Conservation (phyloP, 495 filamentous ascomycete genomes). For the Tirmania nivea region DNA sequence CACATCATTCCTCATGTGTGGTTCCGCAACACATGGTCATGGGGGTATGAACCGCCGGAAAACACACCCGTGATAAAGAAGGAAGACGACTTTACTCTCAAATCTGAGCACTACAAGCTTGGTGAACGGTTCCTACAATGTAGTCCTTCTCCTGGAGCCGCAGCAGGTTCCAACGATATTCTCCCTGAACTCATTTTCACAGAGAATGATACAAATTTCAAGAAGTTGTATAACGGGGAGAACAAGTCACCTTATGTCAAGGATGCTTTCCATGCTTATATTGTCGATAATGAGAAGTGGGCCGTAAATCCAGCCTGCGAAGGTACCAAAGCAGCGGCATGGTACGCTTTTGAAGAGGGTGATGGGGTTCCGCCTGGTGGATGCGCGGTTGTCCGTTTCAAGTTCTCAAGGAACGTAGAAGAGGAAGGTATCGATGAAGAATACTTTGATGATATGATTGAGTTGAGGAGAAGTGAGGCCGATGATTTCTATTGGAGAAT, state of each 20-base stretch:
- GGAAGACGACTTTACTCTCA: slow-evolving; percentile 39
- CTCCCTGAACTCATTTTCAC: slow-evolving; percentile 71
- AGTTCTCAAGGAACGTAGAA: slow-evolving; percentile 33
- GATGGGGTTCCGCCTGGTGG: slow-evolving; percentile 71
- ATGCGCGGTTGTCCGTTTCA: slow-evolving; percentile 87
- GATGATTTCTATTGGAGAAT: slow-evolving; percentile 91
- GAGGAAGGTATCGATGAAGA: slow-evolving; percentile 52
- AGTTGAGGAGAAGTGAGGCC: slow-evolving; percentile 62
- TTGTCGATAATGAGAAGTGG: slow-evolving; percentile 58
- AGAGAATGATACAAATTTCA: slow-evolving; percentile 80
- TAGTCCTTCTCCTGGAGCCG: slow-evolving; percentile 73
- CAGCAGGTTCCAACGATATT: slow-evolving; percentile 55
- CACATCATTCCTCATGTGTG: slow-evolving; percentile 90
- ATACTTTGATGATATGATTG: slow-evolving; percentile 74
- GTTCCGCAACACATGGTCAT: slow-evolving; percentile 94
- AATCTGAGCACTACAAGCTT: slow-evolving; percentile 51
- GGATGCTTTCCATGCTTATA: slow-evolving; percentile 78
- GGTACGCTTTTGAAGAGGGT: slow-evolving; percentile 78
- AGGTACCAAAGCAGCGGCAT: slow-evolving; percentile 78
- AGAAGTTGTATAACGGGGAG: slow-evolving; percentile 48
- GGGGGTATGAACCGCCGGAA: slow-evolving; percentile 50
- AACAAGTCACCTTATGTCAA: slow-evolving; percentile 76
- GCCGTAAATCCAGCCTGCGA: slow-evolving; percentile 59
- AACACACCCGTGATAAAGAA: slow-evolving; percentile 56
- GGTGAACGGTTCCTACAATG: slow-evolving; percentile 68